phyloP scores from a whole-genome alignment of 257 asterid species.

The Solanum chmielewskii region DNA sequence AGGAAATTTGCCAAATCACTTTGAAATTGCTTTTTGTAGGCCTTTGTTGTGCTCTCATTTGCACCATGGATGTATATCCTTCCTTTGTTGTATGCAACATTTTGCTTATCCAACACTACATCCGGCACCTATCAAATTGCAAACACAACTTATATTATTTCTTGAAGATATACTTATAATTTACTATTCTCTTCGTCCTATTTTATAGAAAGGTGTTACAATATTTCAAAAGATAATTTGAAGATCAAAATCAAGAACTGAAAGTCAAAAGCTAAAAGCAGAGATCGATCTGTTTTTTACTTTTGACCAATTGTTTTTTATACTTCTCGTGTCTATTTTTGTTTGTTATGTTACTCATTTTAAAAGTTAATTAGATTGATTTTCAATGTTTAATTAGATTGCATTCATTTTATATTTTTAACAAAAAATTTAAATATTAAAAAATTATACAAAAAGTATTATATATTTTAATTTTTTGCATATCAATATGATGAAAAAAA shows the following conservation, averaged over 20 bases:
- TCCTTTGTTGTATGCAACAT: constrained; percentile 71
- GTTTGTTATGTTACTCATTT: too few species aligned
- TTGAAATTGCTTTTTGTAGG: constrained; percentile 77
- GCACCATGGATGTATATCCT: constrained; percentile 85
- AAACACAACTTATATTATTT: background rate
- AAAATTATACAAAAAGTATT: too few species aligned
- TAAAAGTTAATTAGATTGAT: too few species aligned
- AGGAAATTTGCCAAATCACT: constrained; percentile 54
- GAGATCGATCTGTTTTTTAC: background rate
- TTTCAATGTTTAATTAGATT: too few species aligned
- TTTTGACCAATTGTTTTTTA: background rate
- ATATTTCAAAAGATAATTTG: background rate
- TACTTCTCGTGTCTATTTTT: too few species aligned
- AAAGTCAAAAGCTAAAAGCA: background rate
- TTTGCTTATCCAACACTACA: constrained; percentile 54
- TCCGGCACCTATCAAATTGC: constrained; percentile 54
- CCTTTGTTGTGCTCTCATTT: constrained; percentile 46
- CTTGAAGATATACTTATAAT: background rate
- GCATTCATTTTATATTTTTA: background rate
- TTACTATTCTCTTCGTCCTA: background rate
- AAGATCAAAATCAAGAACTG: background rate
- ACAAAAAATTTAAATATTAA: too few species aligned
- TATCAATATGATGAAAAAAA: too few species aligned
- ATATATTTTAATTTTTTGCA: background rate
- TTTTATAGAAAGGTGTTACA: background rate